These are phyloP conservation scores for Colletotrichum simmondsii DNA, from an alignment of 2,329 filamentous ascomycete genomes.

Conservation along the genomic window DNA sequence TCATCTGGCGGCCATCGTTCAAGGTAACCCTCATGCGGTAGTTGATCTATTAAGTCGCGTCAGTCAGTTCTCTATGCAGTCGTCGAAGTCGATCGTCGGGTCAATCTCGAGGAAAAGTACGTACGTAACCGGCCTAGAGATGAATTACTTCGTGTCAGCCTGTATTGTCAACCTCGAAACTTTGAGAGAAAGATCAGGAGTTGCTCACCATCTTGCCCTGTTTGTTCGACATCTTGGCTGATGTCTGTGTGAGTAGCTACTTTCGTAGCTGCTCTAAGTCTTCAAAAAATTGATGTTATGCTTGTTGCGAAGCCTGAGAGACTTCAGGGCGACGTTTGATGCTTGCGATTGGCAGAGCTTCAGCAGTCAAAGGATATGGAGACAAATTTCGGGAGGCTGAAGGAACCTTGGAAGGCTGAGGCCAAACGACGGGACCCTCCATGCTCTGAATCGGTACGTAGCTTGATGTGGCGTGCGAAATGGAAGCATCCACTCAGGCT, in stretches of 20 bases:
- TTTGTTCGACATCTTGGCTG: slow-evolving; percentile 81
- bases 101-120: slow-evolving; percentile 47
- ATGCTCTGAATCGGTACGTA: not conserved
- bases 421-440: not conserved
- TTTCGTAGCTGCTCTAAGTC: slow-evolving; percentile 44
- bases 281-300: slow-evolving; percentile 56
- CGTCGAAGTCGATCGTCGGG: not conserved
- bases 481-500: not conserved
- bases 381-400: slow-evolving; percentile 59
- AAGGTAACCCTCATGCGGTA: slow-evolving; percentile 98
- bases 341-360: slow-evolving; percentile 49
- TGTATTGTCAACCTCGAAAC: slow-evolving; percentile 62
- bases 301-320: slow-evolving; percentile 46
- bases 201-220: slow-evolving; percentile 98
- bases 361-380: slow-evolving; percentile 47
- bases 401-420: slow-evolving; percentile 46
- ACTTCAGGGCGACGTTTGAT: slow-evolving; percentile 55
- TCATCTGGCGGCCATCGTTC: slow-evolving; percentile 95
- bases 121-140: slow-evolving; percentile 76
- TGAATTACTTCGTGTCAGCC: slow-evolving; percentile 67
- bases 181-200: slow-evolving; percentile 49
- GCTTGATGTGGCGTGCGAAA: not conserved
- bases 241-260: slow-evolving; percentile 44
- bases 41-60: slow-evolving; percentile 79
- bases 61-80: not conserved